Percentiles rank a stretch among this genome's conserved stretches.
phyloP scores from a whole-genome alignment of 495 filamentous ascomycete genomes.

The Aspergillus sclerotiicarbonarius region DNA sequence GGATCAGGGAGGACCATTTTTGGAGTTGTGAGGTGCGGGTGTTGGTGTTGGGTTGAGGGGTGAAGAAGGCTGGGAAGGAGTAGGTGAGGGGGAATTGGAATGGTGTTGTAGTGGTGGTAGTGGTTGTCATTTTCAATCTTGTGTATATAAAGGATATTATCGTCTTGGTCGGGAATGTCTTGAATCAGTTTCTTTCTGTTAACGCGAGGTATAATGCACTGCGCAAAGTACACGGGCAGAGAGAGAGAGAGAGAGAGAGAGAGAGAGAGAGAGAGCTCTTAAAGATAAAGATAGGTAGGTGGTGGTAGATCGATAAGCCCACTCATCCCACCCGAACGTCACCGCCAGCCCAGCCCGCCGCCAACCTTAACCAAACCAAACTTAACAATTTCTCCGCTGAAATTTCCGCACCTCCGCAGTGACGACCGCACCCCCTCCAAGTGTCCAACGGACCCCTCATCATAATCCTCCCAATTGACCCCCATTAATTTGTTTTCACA shows the following conservation, averaged over 20 bases:
- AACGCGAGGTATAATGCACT: no score
- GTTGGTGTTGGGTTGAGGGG: slow-evolving; percentile 68
- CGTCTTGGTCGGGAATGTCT: no score
- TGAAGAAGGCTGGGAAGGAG: slow-evolving; percentile 59
- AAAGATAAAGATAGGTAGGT: no score
- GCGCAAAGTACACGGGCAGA: no score
- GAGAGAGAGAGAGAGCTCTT: no score
- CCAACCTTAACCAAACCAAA: background rate
- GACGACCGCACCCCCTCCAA: background rate
- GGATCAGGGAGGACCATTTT: slow-evolving; percentile 84
- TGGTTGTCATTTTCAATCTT: slow-evolving; percentile 11
- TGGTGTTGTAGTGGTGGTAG: slow-evolving; percentile 19
- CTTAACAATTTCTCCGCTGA: background rate
- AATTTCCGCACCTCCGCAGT: slow-evolving; percentile 4
- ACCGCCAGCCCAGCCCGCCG: background rate
- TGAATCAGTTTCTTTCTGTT: no score
- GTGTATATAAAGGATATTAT: background rate
- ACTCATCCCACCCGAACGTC: background rate
- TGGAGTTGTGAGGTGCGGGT: slow-evolving; percentile 75
- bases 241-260: no score
- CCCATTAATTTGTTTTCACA: background rate
- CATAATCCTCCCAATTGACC: background rate
- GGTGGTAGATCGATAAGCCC: background rate
- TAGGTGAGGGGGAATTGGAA: slow-evolving; percentile 46
- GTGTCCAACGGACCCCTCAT: background rate